Conservation (phyloP, 1,139 yeast genomes). For the Sugiyamaella sp. region DNA sequence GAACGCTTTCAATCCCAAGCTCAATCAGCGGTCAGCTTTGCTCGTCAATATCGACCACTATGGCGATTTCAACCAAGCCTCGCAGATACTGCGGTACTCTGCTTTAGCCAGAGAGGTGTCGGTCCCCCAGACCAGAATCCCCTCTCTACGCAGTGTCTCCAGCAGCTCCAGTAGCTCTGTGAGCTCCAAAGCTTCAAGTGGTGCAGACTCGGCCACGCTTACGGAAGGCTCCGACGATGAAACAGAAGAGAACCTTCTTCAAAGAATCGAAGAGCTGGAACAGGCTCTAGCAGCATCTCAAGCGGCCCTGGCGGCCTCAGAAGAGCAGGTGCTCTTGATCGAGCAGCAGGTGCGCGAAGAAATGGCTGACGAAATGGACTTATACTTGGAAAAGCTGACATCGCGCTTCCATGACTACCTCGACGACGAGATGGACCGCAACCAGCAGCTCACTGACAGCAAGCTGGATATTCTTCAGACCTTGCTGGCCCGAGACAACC, state of each 20-base stretch:
- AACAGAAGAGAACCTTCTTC: slow-evolving; percentile 18
- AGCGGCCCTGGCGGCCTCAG: slow-evolving; percentile 21
- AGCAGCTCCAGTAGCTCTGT: slow-evolving; percentile 11
- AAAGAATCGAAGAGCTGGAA: slow-evolving; percentile 33
- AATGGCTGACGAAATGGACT: slow-evolving; percentile 41
- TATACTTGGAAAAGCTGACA: slow-evolving; percentile 38
- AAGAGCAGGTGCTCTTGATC: slow-evolving; percentile 31
- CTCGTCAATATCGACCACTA: slow-evolving; percentile 68
- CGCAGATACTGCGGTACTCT: slow-evolving; percentile 50
- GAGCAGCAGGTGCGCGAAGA: slow-evolving; percentile 43
- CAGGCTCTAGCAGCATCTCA: slow-evolving; percentile 27
- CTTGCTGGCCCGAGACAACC: slow-evolving; percentile 19
- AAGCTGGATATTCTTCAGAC: slow-evolving; percentile 32
- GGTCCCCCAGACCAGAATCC: slow-evolving; percentile 32
- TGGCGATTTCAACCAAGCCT: slow-evolving; percentile 60
- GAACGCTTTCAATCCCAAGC: slow-evolving; percentile 46
- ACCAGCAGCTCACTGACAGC: slow-evolving; percentile 33
- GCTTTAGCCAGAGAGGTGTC: slow-evolving; percentile 43
- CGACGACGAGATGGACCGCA: slow-evolving; percentile 34
- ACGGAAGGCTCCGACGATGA: slow-evolving; percentile 7
- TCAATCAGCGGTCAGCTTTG: slow-evolving; percentile 38
- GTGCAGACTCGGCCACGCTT: slow-evolving; percentile 18
- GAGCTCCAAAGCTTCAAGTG: background rate
- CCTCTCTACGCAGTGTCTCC: slow-evolving; percentile 26
- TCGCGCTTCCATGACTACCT: slow-evolving; percentile 33